Evolutionary conservation across 1,284 basidiomycete genomes (phyloP), one percentile per base, ranked within the genome.

Genomic region (Phylloboletellus chloephorus): DNA sequence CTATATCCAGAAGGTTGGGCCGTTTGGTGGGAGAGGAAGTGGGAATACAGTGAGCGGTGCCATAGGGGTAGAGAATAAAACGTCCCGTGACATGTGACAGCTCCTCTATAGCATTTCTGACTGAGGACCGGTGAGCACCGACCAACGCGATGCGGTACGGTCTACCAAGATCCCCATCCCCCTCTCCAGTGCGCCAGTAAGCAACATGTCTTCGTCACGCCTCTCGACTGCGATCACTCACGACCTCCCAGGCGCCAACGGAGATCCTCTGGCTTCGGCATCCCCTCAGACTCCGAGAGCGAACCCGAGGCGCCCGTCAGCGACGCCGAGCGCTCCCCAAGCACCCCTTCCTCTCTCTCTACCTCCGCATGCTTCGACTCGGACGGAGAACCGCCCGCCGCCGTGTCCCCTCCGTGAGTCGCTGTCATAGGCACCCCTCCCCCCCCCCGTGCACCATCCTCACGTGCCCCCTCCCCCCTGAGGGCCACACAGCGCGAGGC

Each of bases 111-210:
- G n/a, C n/a, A n/a, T 52, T 16, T 54, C 50, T 25, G 28, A 41
- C 32, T 13, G 19, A 44, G 23, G 7, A 35, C 30, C n/a, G n/a
- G n/a, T 31, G 12, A 22, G 8, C 26, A 33, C 19, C 23, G 15
- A 10, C 7, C 2, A 32, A 34, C 13, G 22, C 45, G 24, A 83
- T 83, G 81, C 69, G 77, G 21, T 83, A 79, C 56, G 68, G 76
- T 53, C 72, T 72, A 38, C 78, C 79, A 16, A 67, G 78, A 51
- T 79, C 80, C 2, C 57, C 67, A 1, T 78, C 80, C 5, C 73
- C 78, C 3, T 81, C 79, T n/a, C 77, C 78, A 17, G 68, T 65
- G 11, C 67, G 74, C 57, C 65, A 64, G 73, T 78, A 54, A 43
- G 66, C 50, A 21, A 29, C 7, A 12, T 16, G 19, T 26, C 24